Evolutionary conservation across 805 yeast genomes (phyloP), one percentile per base, ranked within the genome.

Genomic region (Zygotorulaspora chibaensis): DNA sequence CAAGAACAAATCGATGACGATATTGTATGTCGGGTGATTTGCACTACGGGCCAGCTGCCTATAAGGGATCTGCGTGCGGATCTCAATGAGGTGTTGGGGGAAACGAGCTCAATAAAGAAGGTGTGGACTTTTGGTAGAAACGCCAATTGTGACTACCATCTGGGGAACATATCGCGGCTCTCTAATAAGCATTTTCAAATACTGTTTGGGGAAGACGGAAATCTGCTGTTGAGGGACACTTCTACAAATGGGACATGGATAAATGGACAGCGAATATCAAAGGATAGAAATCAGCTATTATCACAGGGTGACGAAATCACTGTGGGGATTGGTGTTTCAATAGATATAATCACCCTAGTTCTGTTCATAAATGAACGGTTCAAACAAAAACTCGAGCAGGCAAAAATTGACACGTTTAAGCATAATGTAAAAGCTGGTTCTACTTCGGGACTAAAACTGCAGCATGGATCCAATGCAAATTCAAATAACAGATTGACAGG

Each of bases 161-260:
- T 88, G 46, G 80, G 77, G 8, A 73, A 77, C 37, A 75, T 85
- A 15, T 76, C 86, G 25, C 69, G 90, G 43, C 71, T 89, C 28
- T 84, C 93, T 42, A 87, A 85, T 57, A 70, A 73, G 45, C 98
- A 90, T 67, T 79, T 80, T 70, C 73, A 75, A 61, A 69, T 90
- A 6, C 80, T 89, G 84, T 72, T 83, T 54, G 82, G 81, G 37
- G 70, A 74, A 36, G 74, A 74, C 40, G 78, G 76, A 51, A 75
- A 73, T 44, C 71, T 78, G 3, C 45, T 73, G 42, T 54, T 73
- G 12, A 67, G 63, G 61, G 97, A 90, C 64, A 66, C 74, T 2
- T 85, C 96, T 1, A 91, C 98, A 2, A 93, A 93, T 68, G 99
- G 99, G 7, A 93, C 99, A 0, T 84, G 80, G 72, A 68, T 91